Base-by-base conservation (phyloP, 2,329 filamentous ascomycete genomes). In the Clonostachys sp. region DNA sequence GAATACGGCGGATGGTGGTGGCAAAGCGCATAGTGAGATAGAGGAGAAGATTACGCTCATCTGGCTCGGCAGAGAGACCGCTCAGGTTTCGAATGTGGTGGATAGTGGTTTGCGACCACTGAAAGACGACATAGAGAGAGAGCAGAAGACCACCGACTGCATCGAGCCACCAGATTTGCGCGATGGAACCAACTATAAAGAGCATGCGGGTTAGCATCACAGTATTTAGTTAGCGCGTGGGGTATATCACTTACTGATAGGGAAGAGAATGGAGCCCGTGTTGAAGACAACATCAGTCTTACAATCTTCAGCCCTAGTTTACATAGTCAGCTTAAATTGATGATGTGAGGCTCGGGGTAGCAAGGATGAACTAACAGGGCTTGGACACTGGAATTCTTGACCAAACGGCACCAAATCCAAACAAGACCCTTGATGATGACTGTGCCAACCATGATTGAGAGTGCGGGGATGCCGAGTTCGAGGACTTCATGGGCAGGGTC, bases 21-120 rank as follows among this genome's bases (percentile, higher is more conserved):
- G 91, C 91, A 61, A 96, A 96, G 17, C 91, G 86, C 87, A 96
- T 95, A 2, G 91, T 94, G 55, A 95, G 78, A 67, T 96, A 96
- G 1, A 96, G 75, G 18, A 96, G 67, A 42, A 95, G 81, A 61
- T 94, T 95, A 33, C 91, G 80, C 70, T 94, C 86, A 56, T 92
- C 88, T 0, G 88, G 84, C 2, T 84, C 83, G 6, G 89, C 88
- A 1, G 87, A 87, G 56, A 87, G 87, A 16, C 89, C 89, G 0
- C 86, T 88, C 33, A 94, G 71, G 58, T 92, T 89, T 60, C 86
- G 83, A 60, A 94, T 90, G 61, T 95, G 89, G 52, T 86, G 81
- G 40, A 80, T 74, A 0, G 86, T 87, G 1, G 87, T 92, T 45
- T 76, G 68, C 20, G 80, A 83, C 89, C 89, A 94, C 64, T 88